Conservation (phyloP, 768 basidiomycete genomes). For the Panus rudis region DNA sequence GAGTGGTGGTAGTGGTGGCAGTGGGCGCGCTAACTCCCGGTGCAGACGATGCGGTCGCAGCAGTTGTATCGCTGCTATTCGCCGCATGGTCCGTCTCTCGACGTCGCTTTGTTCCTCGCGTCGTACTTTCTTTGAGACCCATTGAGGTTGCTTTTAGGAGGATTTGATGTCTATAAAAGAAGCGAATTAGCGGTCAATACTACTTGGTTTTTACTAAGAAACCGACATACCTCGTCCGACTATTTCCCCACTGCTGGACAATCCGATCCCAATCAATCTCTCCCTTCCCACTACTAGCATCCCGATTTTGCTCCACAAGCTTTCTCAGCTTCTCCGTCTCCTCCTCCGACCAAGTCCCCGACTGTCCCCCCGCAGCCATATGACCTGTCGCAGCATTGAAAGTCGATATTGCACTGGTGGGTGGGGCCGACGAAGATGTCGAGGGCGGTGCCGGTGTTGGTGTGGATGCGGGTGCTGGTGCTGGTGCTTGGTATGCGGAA, state of each 20-base stretch:
- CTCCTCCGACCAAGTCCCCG: slow-evolving; percentile 74
- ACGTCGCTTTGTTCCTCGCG: slow-evolving; percentile 54
- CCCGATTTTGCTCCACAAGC: slow-evolving; percentile 59
- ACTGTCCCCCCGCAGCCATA: slow-evolving; percentile 36
- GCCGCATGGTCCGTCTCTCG: slow-evolving; percentile 31
- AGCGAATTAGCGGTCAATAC: not conserved
- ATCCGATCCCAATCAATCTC: slow-evolving; percentile 81
- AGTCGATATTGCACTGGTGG: slow-evolving; percentile 15
- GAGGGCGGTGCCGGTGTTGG: slow-evolving; percentile 8
- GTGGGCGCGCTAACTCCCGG: slow-evolving; percentile 19
- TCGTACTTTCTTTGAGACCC: slow-evolving; percentile 71
- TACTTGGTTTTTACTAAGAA: not conserved
- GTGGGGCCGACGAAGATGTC: slow-evolving; percentile 3
- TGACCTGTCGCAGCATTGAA: slow-evolving; percentile 21
- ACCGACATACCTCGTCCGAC: slow-evolving; percentile 55
- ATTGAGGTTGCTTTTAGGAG: slow-evolving; percentile 75
- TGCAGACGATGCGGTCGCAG: slow-evolving; percentile 12
- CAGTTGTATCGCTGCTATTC: slow-evolving; percentile 15
- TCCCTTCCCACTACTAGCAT: slow-evolving; percentile 37
- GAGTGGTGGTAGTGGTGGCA: slow-evolving; percentile 24
- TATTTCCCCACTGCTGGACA: slow-evolving; percentile 64
- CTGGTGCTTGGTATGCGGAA: slow-evolving; percentile 23
- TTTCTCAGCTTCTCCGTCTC: slow-evolving; percentile 64
- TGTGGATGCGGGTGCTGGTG: slow-evolving; percentile 8
- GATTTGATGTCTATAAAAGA: slow-evolving; percentile 61